Conservation (phyloP, 179 eudicot species). For the Beta corolliflora region DNA sequence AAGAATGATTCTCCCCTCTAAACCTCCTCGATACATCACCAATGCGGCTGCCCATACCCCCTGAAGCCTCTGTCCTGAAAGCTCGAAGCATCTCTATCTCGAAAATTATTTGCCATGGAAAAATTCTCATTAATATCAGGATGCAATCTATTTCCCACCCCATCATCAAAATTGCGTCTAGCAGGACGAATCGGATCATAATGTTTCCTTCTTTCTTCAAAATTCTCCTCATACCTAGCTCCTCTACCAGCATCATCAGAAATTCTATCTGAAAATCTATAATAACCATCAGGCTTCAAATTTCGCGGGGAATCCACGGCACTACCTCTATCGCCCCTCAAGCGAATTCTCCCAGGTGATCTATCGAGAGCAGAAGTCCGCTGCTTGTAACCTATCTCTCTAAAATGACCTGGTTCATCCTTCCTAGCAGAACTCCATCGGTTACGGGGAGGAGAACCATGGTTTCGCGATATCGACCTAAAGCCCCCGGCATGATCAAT, state of each 20-base stretch:
- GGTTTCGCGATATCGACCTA: slow-evolving; percentile 32
- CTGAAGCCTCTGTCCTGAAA: slow-evolving; percentile 39
- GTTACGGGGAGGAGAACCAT: slow-evolving; percentile 33
- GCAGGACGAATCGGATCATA: slow-evolving; percentile 27
- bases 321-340: slow-evolving; percentile 33
- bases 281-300: slow-evolving; percentile 32
- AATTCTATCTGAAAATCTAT: slow-evolving; percentile 10
- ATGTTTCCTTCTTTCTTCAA: slow-evolving; percentile 36
- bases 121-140: slow-evolving; percentile 28
- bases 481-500: slow-evolving; percentile 26
- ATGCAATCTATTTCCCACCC: slow-evolving; percentile 28
- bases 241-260: slow-evolving; percentile 30
- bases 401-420: slow-evolving; percentile 32
- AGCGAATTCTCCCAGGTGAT: slow-evolving; percentile 33
- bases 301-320: slow-evolving; percentile 24
- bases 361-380: slow-evolving; percentile 20
- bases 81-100: slow-evolving; percentile 33
- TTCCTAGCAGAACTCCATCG: slow-evolving; percentile 33
- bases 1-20: slow-evolving; percentile 32
- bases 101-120: slow-evolving; percentile 7
- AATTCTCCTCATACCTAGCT: slow-evolving; percentile 33
- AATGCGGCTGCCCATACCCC: slow-evolving; percentile 30
- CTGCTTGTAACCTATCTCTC: slow-evolving; percentile 36
- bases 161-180: slow-evolving; percentile 37
- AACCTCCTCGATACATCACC: slow-evolving; percentile 35